Conservation (phyloP, 1,284 basidiomycete genomes). For the Leccinum solheimii region DNA sequence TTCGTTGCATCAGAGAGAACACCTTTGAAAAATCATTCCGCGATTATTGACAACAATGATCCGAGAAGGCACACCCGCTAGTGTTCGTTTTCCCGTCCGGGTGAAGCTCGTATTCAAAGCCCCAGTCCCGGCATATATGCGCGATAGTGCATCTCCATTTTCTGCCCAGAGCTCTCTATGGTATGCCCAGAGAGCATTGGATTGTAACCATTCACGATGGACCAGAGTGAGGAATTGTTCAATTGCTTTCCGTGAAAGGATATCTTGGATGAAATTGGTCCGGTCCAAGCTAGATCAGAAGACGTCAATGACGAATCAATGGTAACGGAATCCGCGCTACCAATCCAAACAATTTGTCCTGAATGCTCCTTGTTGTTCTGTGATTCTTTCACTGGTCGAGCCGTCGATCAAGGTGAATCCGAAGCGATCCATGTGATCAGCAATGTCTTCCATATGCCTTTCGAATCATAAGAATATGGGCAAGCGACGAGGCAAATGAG, state of each 20-base stretch:
- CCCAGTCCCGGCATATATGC: constrained; percentile 97
- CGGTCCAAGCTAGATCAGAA: constrained; percentile 74
- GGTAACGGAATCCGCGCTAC: constrained; percentile 42
- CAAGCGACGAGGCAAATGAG: constrained; percentile 10
- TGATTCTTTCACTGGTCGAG: constrained; percentile 65
- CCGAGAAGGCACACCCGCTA: constrained; percentile 58
- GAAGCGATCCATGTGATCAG: constrained; percentile 73
- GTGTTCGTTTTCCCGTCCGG: constrained; percentile 88
- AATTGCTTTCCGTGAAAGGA: constrained; percentile 76
- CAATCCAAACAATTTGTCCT: constrained; percentile 96
- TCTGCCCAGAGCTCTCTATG: constrained; percentile 97
- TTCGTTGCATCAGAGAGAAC: constrained; percentile 96
- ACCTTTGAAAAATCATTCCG: constrained; percentile 43
- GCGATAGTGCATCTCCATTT: constrained; percentile 87
- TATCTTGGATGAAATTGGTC: constrained; percentile 98
- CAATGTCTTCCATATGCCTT: constrained; percentile 62
- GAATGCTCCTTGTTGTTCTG: constrained; percentile 87
- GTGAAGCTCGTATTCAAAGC: constrained; percentile 96
- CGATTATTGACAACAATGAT: not conserved
- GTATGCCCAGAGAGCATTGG: constrained; percentile 74
- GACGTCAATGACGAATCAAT: constrained; percentile 5
- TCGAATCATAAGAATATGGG: constrained; percentile 14
- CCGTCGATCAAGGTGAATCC: constrained; percentile 84
- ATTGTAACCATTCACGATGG: constrained; percentile 73
- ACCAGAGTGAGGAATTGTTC: constrained; percentile 73